Conservation (phyloP, 1,284 basidiomycete species). For the Entoloma clypeatum region DNA sequence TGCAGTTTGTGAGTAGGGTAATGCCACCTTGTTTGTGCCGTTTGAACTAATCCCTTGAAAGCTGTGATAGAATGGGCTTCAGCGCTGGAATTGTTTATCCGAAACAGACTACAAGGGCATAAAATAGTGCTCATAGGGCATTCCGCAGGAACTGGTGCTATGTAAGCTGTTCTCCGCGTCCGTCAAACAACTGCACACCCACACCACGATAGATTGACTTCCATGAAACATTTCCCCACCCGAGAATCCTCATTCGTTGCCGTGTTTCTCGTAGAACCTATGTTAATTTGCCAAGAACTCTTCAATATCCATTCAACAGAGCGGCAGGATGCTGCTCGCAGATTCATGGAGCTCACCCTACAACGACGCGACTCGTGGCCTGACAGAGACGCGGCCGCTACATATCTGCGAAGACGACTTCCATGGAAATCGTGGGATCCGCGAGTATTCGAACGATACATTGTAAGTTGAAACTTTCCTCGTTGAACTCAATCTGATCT, state of each 20-base stretch:
- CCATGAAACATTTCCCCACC: slow-evolving; percentile 27
- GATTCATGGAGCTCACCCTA: slow-evolving; percentile 33
- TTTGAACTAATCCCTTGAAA: slow-evolving; percentile 18
- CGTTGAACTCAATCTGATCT: neutral
- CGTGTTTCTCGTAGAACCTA: slow-evolving; percentile 41
- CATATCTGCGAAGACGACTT: slow-evolving; percentile 35
- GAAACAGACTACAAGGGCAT: slow-evolving; percentile 32
- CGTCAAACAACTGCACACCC: neutral
- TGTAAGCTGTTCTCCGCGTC: slow-evolving; percentile 28
- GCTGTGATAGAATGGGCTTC: slow-evolving; percentile 37
- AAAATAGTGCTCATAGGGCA: slow-evolving; percentile 40
- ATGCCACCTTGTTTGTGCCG: neutral
- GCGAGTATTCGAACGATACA: slow-evolving; percentile 30
- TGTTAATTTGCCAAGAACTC: slow-evolving; percentile 33
- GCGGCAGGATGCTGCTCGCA: slow-evolving; percentile 33
- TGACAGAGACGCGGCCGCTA: slow-evolving; percentile 31
- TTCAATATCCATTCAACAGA: slow-evolving; percentile 34
- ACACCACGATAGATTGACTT: slow-evolving; percentile 26
- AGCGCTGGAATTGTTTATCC: slow-evolving; percentile 35
- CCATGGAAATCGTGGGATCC: slow-evolving; percentile 43
- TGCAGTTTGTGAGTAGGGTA: slow-evolving; percentile 33
- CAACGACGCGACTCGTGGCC: slow-evolving; percentile 36
- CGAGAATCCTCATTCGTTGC: slow-evolving; percentile 27
- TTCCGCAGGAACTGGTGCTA: slow-evolving; percentile 41
- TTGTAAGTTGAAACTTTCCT: slow-evolving; percentile 25